Evolutionary conservation across 768 basidiomycete genomes (phyloP), one percentile per base, ranked within the genome.

Genomic region (Galerina sulciceps): DNA sequence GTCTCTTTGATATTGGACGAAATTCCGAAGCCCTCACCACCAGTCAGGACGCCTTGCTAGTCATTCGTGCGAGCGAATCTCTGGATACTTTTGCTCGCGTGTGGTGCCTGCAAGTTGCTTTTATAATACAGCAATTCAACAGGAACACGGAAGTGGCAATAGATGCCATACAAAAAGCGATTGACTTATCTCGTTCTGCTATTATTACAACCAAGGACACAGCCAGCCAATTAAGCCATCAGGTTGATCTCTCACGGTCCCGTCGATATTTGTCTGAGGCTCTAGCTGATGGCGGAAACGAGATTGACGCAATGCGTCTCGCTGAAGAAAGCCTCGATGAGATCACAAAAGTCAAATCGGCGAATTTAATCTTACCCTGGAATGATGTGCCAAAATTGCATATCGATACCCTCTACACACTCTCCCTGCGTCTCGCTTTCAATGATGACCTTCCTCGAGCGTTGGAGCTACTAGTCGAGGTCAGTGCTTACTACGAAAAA

Each of bases 1-100:
- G 45, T 17, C 41, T 60, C 1, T 37, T 44, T 42, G 54, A 60
- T 22, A 35, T 55, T 37, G 59, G 59, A 10, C 59, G 42, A 11
- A 56, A 56, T 36, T 6, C 8, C 3, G 54, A 60, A 18, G 59
- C 59, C 10, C 42, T 56, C 2, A 15, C 14, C 4, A 41, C 43
- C 10, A 37, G 48, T 6, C 14, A 51, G 43, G 54, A 51, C 46
- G 44, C 34, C 8, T 43, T 54, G 0, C 14, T 35, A 26, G 35
- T 31, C 6, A 20, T 31, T 31, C 26, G n/a, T 22, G 51, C 26
- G n/a, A 34, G 3, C 44, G 47, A 22, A 34, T 31, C 4, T 6
- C 26, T 0, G 43, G 41, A 17, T 34, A 52, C 15, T 23, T 55
- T 6, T 54, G 34, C 2, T 50, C 40, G 10, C 41, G 51, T 11